Percentiles rank a stretch among this genome's conserved stretches.
Conservation (phyloP, 495 filamentous ascomycete genomes). For the Chaetomium cochliodes region DNA sequence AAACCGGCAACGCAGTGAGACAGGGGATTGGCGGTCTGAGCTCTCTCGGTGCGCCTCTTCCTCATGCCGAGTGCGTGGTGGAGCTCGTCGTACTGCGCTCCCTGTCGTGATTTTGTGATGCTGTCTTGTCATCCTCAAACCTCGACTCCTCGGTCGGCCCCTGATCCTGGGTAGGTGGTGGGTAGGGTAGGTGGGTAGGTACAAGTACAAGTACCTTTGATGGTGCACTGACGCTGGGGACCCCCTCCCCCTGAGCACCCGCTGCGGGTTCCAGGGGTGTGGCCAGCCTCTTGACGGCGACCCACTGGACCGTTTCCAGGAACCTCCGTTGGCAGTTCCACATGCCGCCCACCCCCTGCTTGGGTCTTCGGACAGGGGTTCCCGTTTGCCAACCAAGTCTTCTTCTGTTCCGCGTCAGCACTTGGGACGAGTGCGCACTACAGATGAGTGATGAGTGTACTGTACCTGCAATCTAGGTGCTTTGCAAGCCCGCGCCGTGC, state of each 20-base stretch:
- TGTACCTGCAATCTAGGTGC: no score
- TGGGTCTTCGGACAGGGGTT: neutral
- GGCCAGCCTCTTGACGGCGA: conserved; percentile 7
- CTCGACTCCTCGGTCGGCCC: conserved; percentile 9
- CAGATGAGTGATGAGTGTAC: no score
- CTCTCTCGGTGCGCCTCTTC: conserved; percentile 16
- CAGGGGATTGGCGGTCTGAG: conserved; percentile 32
- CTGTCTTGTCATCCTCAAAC: neutral
- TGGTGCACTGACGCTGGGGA: neutral
- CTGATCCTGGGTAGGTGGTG: conserved; percentile 11
- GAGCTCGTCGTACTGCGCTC: neutral
- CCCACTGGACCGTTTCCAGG: conserved; percentile 20
- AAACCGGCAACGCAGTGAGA: conserved; percentile 21
- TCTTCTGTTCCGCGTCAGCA: conserved; percentile 9
- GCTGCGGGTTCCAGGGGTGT: neutral
- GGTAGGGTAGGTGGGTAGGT: no score
- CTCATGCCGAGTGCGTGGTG: conserved; percentile 9
- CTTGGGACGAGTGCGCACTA: conserved; percentile 1
- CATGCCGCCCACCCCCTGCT: conserved; percentile 3
- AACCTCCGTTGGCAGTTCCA: conserved; percentile 16
- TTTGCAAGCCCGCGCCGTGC: neutral
- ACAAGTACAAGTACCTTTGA: neutral
- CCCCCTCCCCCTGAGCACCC: neutral
- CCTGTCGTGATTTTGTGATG: conserved; percentile 7
- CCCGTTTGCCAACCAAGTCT: neutral